These are phyloP conservation scores for Trichoderma parareesei DNA, from an alignment of 495 filamentous ascomycete genomes.

Conservation along the genomic window DNA sequence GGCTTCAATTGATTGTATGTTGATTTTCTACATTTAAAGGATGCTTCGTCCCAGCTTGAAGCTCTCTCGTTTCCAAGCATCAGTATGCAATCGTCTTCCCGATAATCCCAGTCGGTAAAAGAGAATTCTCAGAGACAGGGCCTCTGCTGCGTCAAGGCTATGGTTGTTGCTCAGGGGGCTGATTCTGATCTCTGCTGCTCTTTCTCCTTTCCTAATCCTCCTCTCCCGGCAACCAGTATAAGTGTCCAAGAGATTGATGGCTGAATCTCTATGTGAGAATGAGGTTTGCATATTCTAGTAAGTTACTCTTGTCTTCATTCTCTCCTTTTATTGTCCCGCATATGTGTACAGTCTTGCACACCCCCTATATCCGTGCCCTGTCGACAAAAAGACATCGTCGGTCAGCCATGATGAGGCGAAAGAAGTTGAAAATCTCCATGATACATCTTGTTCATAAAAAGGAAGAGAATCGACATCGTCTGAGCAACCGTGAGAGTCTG, in stretches of 20 bases:
- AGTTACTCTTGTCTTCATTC: neutral
- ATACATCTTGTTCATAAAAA: conserved; percentile 23
- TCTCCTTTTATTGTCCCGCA: neutral
- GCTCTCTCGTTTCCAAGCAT: too few species aligned
- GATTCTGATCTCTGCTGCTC: neutral
- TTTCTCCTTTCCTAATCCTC: too few species aligned
- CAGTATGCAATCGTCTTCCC: too few species aligned
- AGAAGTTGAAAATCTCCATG: conserved; percentile 20
- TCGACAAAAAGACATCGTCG: neutral
- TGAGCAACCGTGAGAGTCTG: conserved; percentile 21
- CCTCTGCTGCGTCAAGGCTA: neutral
- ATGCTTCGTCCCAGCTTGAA: too few species aligned
- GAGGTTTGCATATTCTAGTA: too few species aligned
- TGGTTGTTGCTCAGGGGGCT: neutral
- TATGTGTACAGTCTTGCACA: neutral
- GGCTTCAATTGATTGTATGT: too few species aligned
- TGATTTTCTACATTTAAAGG: too few species aligned
- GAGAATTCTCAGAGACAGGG: neutral
- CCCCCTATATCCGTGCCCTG: neutral
- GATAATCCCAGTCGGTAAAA: neutral
- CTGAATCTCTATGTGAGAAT: too few species aligned
- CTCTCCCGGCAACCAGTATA: too few species aligned
- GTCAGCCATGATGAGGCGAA: conserved; percentile 25
- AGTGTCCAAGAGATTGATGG: too few species aligned
- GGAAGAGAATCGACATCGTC: conserved; percentile 33